Conservation (phyloP, 257 asterid genomes). For the Jaltomata sinuosa region DNA sequence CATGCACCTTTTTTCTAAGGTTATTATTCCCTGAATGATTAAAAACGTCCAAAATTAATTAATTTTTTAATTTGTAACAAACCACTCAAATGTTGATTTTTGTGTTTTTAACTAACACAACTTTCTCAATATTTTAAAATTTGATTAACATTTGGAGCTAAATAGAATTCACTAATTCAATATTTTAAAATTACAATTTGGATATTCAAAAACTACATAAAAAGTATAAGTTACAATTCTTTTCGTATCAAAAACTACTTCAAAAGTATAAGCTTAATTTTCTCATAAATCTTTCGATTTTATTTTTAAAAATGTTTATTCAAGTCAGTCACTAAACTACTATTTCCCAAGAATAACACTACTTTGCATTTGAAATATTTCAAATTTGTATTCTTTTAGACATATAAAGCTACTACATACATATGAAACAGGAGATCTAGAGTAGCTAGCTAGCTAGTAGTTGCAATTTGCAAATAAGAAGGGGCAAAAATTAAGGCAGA, state of each 20-base stretch:
- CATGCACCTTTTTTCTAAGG: not conserved
- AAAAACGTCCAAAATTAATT: not conserved
- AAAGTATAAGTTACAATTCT: too few species aligned
- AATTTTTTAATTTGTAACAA: not conserved
- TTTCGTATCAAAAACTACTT: too few species aligned
- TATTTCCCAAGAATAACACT: too few species aligned
- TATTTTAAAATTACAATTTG: too few species aligned
- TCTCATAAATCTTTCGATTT: too few species aligned
- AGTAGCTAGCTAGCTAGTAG: not conserved
- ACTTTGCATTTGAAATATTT: not conserved
- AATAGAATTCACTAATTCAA: too few species aligned
- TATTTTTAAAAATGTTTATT: too few species aligned
- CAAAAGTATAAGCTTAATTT: too few species aligned
- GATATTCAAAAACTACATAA: too few species aligned
- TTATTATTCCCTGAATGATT: slow-evolving; percentile 4
- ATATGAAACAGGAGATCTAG: not conserved
- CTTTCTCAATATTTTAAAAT: too few species aligned
- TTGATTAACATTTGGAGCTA: too few species aligned
- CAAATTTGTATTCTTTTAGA: not conserved
- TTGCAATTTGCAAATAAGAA: not conserved
- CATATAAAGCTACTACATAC: not conserved
- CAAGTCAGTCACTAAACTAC: too few species aligned
- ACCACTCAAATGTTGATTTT: slow-evolving; percentile 1
- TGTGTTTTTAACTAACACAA: not conserved
- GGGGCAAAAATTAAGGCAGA: slow-evolving; percentile 29